Base-by-base conservation (phyloP, 129 eudicot species). In the Solidago caesia region DNA sequence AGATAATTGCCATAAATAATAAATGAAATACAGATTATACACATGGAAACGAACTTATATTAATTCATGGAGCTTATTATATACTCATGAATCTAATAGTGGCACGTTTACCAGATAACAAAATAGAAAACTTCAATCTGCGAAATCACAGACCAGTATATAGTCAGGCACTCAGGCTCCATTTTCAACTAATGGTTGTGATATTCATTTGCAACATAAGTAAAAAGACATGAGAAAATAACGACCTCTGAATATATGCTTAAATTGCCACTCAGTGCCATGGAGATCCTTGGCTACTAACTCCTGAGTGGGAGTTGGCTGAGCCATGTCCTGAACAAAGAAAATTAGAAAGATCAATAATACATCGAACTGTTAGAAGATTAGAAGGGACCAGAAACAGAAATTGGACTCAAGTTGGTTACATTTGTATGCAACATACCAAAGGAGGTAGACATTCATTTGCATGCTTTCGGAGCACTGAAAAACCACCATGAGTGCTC, bases 401-500 rank as follows among this genome's bases (percentile, higher is more conserved):
- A 12, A 25, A 59, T 13, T 13, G 13, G 58, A 52, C 39, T 52
- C 58, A 52, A 12, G 16, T 13, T 51, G 57, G 57, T 12, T 5
- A n/a, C n/a, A 12, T 51, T 51, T 33, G 39, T 1, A 33, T 33
- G 39, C 39, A 33, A 1, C 13, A 48, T 88, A 94, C 98, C 97
- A 94, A 75, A 6, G 85, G 87, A 61, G 98, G 98, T 58, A 94
- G 84, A 79, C 98, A 94, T 46, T 90, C 97, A 11, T 85, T 88
- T 3, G 98, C 98, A 9, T 94, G 98, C 61, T 87, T 90, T 4
- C 97, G 87, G 21, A 90, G 91, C 41, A 94, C 98, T 10, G 98
- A 94, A 74, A 90, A 94, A 8, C 98, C 98, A 4, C 98, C 98
- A 70, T 94, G 98, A 14, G 98, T 94, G 74, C 98, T 94, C 42